phyloP scores from a whole-genome alignment of 371 early-diverging fungal genomes.

The Mucor lusitanicus region DNA sequence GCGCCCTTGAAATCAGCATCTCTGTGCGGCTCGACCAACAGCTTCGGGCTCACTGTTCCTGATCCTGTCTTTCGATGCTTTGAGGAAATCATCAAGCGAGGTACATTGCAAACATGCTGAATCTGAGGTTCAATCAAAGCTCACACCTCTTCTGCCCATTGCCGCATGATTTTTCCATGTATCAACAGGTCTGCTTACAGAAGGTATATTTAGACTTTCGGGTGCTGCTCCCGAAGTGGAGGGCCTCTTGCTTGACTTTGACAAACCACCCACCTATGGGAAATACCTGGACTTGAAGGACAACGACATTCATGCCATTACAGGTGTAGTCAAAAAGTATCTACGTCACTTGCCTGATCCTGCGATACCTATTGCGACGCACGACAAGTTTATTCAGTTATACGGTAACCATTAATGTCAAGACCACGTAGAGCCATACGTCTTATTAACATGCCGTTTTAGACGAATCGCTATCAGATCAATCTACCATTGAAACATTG shows the following conservation, averaged over 20 bases:
- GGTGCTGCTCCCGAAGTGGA: conserved; percentile 50
- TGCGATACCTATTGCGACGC: conserved; percentile 35
- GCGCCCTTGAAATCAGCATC: conserved; percentile 39
- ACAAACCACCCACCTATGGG: conserved; percentile 42
- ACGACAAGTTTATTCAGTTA: conserved; percentile 31
- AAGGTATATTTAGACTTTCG: conserved; percentile 52
- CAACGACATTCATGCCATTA: conserved; percentile 48
- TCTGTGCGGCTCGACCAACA: conserved; percentile 35
- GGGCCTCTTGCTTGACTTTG: conserved; percentile 33
- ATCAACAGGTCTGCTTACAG: conserved; percentile 31
- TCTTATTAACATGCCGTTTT: background rate
- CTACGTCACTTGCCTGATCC: conserved; percentile 44
- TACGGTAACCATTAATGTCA: conserved; percentile 17
- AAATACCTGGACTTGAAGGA: conserved; percentile 38
- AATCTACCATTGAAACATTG: conserved; percentile 7
- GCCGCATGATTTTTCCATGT: conserved; percentile 6
- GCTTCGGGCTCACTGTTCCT: conserved; percentile 34
- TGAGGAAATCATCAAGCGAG: conserved; percentile 43
- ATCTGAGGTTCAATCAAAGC: conserved; percentile 8
- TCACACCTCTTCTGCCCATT: background rate
- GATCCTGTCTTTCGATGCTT: conserved; percentile 43
- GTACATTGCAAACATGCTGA: conserved; percentile 7
- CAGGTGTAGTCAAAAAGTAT: conserved; percentile 45
- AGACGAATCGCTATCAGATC: conserved; percentile 10
- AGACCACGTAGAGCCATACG: background rate